phyloP scores from a whole-genome alignment of 106 monocot genomes.

The Apostasia shenzhenica region DNA sequence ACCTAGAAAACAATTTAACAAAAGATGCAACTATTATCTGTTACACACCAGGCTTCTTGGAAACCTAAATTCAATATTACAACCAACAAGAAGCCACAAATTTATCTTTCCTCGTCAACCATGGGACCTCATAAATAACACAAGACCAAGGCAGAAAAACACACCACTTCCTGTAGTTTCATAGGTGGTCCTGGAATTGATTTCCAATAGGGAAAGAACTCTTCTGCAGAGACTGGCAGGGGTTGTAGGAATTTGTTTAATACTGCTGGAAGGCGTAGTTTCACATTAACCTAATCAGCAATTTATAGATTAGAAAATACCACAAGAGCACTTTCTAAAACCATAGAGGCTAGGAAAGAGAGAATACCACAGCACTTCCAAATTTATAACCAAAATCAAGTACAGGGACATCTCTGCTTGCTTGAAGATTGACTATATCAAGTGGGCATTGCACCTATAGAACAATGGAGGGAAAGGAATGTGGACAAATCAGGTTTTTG shows the following conservation, averaged over 20 bases:
- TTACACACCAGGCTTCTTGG: too few relatives aligned
- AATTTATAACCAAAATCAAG: constrained; percentile 92
- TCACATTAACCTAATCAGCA: constrained; percentile 64
- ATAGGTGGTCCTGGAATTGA: constrained; percentile 79
- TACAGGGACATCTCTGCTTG: constrained; percentile 88
- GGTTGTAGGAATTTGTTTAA: constrained; percentile 93
- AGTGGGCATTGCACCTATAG: constrained; percentile 94
- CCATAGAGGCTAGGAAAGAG: neutral
- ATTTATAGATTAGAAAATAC: neutral
- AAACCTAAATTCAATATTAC: too few relatives aligned
- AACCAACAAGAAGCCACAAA: too few relatives aligned
- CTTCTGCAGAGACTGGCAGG: constrained; percentile 59
- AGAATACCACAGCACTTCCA: constrained; percentile 48
- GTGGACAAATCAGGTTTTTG: too few relatives aligned
- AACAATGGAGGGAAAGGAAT: neutral
- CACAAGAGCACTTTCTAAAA: neutral
- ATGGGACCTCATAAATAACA: too few relatives aligned
- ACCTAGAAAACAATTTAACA: too few relatives aligned
- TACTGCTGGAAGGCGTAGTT: constrained; percentile 74
- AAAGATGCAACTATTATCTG: too few relatives aligned
- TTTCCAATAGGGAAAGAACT: constrained; percentile 96
- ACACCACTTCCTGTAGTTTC: constrained; percentile 98
- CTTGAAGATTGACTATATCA: constrained; percentile 80
- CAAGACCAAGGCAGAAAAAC: neutral
- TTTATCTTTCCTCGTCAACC: too few relatives aligned